Percentiles rank a stretch among this genome's conserved stretches.
Evolutionary conservation across 345 rosid species (phyloP).

Genomic region (Aethionema arabicum): DNA sequence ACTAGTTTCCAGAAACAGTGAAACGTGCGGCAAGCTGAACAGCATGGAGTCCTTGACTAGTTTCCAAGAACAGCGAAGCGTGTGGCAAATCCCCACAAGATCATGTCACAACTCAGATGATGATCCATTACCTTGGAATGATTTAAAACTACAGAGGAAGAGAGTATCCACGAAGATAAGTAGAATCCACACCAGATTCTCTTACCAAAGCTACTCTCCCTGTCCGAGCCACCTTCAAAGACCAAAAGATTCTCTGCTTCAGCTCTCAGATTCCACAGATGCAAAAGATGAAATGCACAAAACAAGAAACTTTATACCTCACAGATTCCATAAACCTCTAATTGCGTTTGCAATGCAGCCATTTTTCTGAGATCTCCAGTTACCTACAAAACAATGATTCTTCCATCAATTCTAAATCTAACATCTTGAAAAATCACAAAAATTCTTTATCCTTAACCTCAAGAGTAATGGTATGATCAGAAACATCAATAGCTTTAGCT

Average conservation of each 20-base stretch:
- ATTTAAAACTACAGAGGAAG: constrained; percentile 46
- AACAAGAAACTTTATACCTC: constrained; percentile 43
- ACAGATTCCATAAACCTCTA: constrained; percentile 66
- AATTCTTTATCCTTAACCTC: constrained; percentile 40
- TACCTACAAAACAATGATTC: constrained; percentile 40
- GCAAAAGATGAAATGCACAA: background rate
- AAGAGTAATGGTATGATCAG: constrained; percentile 69
- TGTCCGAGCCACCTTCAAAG: constrained; percentile 67
- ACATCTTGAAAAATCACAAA: constrained; percentile 9
- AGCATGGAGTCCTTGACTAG: constrained; percentile 18
- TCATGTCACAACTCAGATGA: constrained; percentile 5
- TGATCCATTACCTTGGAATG: constrained; percentile 8
- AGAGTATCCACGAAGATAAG: constrained; percentile 59
- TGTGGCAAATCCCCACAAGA: constrained; percentile 1
- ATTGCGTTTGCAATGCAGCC: constrained; percentile 58
- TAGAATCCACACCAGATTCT: constrained; percentile 75
- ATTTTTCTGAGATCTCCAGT: constrained; percentile 65
- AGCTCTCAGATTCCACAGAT: too few relatives aligned
- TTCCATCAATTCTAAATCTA: constrained; percentile 20
- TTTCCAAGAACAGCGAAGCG: constrained; percentile 29
- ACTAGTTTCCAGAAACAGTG: constrained; percentile 28
- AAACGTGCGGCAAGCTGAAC: constrained; percentile 29
- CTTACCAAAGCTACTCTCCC: constrained; percentile 73
- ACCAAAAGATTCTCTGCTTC: background rate
- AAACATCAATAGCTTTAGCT: constrained; percentile 65